Conservation (phyloP, 306 rosid species). For the Lupinus albus region DNA sequence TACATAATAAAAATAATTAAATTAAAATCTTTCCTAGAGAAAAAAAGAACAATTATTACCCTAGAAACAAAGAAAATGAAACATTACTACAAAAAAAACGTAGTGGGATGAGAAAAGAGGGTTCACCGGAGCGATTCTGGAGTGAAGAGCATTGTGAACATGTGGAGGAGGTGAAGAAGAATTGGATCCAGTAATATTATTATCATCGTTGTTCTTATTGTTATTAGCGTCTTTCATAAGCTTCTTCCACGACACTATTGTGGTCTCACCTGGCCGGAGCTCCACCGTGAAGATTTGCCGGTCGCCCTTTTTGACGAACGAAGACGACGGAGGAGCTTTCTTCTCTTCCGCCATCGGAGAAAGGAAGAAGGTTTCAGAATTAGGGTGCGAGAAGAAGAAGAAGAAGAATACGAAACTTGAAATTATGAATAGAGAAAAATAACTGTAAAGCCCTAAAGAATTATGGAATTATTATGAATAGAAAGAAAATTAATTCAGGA, state of each 20-base stretch:
- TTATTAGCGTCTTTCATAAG: slow-evolving; percentile 77
- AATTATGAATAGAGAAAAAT: slow-evolving; percentile 9
- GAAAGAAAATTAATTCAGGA: slow-evolving; percentile 26
- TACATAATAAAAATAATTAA: too few relatives aligned
- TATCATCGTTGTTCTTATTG: slow-evolving; percentile 24
- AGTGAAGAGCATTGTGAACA: slow-evolving; percentile 58
- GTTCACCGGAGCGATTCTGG: slow-evolving; percentile 80
- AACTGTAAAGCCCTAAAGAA: slow-evolving; percentile 45
- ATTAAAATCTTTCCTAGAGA: too few relatives aligned
- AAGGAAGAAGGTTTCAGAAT: slow-evolving; percentile 38
- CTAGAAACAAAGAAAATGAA: not conserved
- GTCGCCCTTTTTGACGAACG: slow-evolving; percentile 79
- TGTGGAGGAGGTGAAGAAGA: slow-evolving; percentile 57
- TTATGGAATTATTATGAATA: not conserved
- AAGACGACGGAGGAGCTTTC: slow-evolving; percentile 41
- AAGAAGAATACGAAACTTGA: not conserved
- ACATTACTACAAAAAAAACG: not conserved
- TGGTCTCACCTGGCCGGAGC: slow-evolving; percentile 97
- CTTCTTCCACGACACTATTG: slow-evolving; percentile 99
- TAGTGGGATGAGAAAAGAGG: slow-evolving; percentile 14
- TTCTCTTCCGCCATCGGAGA: slow-evolving; percentile 69
- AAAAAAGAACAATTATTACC: not conserved
- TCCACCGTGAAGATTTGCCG: slow-evolving; percentile 88
- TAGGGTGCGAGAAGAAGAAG: slow-evolving; percentile 35
- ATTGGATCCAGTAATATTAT: slow-evolving; percentile 53